Base-by-base conservation (phyloP, 2,329 filamentous ascomycete genomes). In the Apiospora arundinis region DNA sequence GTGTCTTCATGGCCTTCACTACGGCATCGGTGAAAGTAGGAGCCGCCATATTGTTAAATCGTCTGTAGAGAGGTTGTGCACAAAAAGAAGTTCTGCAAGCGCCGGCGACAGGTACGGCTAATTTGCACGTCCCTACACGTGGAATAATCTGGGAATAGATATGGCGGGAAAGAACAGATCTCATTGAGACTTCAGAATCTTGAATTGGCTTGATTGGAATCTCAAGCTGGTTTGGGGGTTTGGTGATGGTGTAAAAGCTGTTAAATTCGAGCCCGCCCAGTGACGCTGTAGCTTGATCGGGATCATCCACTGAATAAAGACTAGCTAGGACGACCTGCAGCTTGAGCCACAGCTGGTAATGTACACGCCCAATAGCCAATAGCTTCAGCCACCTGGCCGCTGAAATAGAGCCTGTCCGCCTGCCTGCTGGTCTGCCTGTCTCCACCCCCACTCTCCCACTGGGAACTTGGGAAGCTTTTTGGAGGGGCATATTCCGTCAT, bases 1-100 rank as follows among this genome's bases (percentile, higher is more conserved):
- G 85, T 80, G 89, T 91, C 78, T 89, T 90, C 92, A 97, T 95
- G 12, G 93, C 91, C 76, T 86, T 85, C 71, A 97, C 92, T 68
- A 97, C 94, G n/a, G 82, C 78, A 78, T 85, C 81, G 18, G 85
- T 88, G 72, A 89, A 88, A 71, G 75, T 72, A 8, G 76, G 69
- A 9, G 69, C 63, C 44, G 76, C 70, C 79, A 80, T 80, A 68
- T 70, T 77, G 56, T 49, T 70, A 6, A 71, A 72, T 25, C 67
- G 67, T 48, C 72, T 74, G 21, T 8, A 32, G 4, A 40, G 32
- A 12, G 32, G 56, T 40, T 40, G 18, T 40, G 32, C 9, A n/a
- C 32, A 28, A 23, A 63, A 63, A 8, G 56, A 63, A 40, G 56
- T 9, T 63, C 56, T 63, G 56, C 56, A 63, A 63, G 32, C 56